Base-by-base conservation (phyloP, 2,329 filamentous ascomycete genomes). In the Neodidymelliopsis sp. region DNA sequence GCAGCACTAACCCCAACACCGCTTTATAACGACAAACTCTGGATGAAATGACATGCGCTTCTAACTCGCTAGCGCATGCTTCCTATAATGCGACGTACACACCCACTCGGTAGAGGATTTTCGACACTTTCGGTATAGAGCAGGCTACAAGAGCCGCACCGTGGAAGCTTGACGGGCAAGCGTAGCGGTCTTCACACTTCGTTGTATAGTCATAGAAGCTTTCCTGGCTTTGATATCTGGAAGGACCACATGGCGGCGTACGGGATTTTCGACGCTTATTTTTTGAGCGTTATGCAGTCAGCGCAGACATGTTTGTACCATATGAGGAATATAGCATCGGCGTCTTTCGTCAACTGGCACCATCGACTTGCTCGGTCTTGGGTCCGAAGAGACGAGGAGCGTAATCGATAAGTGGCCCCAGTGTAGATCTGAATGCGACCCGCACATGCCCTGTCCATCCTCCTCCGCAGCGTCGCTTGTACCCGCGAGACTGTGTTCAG, bases 381-480 rank as follows among this genome's bases (percentile, higher is more conserved):
- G 15, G 43, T 31, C 22, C 34, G 34, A 12, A 27, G 19, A 45
- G 42, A 36, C 25, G 40, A 62, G 61, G 57, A 69, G 59, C 59
- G 57, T 62, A 69, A 70, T 70, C 66, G 66, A 69, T 71, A 67
- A 62, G 44, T 43, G 50, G 44, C 40, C 42, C 57, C 46, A 48
- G 56, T 45, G 30, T 53, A 59, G 60, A 46, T 54, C 49, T 54
- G 40, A 56, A 46, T 36, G 46, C 53, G 52, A 56, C 55, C 53
- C 52, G 54, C 56, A 60, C 57, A 56, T 59, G 50, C 46, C 56
- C 53, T 42, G 45, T 60, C 23, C 53, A 55, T 58, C 40, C 48
- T 58, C 40, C 48, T 30, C 31, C 45, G 49, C 38, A 20, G 15
- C 20, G 12, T 38, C 24, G 28, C 41, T 53, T 24, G 39, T 20